Base-by-base conservation (phyloP, 768 basidiomycete genomes). In the Steccherinum ochraceum region DNA sequence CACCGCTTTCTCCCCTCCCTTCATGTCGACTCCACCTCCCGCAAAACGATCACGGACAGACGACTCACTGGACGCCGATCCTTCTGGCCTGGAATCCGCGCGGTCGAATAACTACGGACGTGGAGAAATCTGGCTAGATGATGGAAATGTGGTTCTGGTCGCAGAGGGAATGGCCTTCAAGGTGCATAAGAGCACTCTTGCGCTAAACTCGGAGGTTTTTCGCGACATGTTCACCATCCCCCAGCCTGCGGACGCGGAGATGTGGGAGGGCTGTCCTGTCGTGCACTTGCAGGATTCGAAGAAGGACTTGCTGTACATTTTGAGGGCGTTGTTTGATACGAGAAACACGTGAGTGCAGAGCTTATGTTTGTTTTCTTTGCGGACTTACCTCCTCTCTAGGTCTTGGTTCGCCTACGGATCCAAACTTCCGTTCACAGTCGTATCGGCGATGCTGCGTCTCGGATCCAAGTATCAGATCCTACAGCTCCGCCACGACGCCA, bases 201-300 rank as follows among this genome's bases (percentile, higher is more conserved):
- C 57, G 11, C 46, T 24, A 3, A 19, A 54, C 46, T 60, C 58
- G n/a, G 52, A 52, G 18, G 56, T 58, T 7, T 60, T 62, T 46
- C n/a, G 50, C n/a, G 52, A 60, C 41, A 62, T 62, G 61, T 58
- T 51, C 45, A 39, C 52, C 1, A 54, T 60, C 21, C 55, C 56
- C n/a, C 53, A 56, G 44, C 61, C 59, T 3, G 45, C 19, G 18
- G 24, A 46, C 23, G 19, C 19, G 23, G 18, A 46, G 45, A 10
- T 13, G 23, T 10, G 18, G 12, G 45, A 46, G 4, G 24, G 24
- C 7, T 46, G 45, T 24, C 45, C 45, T 46, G 45, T 46, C 23
- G 24, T 46, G 4, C 45, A 46, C 7, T 23, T 46, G 13, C 11
- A 12, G 13, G 45, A 46, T 16, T 7, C 30, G 30, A 35, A 35